Conservation (phyloP, 768 basidiomycete species). For the Asterophora lycoperdoides region DNA sequence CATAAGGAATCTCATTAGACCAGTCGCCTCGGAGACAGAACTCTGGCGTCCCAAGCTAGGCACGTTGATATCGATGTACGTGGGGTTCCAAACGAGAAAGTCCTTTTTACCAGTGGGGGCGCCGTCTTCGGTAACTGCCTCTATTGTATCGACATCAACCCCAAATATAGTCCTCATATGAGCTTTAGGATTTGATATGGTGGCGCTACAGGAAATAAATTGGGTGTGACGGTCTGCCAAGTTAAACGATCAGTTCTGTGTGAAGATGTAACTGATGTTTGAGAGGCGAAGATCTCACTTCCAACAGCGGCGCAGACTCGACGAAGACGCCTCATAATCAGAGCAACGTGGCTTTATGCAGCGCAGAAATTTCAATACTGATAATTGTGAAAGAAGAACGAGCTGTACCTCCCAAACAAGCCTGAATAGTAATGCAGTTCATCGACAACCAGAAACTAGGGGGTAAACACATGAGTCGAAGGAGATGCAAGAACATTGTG, state of each 20-base stretch:
- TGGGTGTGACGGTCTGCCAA: slow-evolving; percentile 46
- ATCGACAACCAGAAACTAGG: slow-evolving; percentile 69
- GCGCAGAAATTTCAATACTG: not conserved
- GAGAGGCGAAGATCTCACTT: slow-evolving; percentile 45
- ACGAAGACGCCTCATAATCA: slow-evolving; percentile 71
- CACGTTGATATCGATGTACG: slow-evolving; percentile 50
- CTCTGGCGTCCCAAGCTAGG: slow-evolving; percentile 51
- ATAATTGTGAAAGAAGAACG: not conserved
- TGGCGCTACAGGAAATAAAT: slow-evolving; percentile 88
- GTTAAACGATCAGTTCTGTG: not conserved
- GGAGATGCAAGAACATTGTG: not conserved
- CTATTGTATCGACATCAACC: slow-evolving; percentile 54
- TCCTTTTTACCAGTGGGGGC: slow-evolving; percentile 80
- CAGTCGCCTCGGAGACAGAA: slow-evolving; percentile 63
- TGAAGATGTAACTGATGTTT: not conserved
- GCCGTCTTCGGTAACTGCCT: slow-evolving; percentile 73
- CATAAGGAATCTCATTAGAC: slow-evolving; percentile 78
- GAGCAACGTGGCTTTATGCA: slow-evolving; percentile 65
- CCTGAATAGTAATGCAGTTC: slow-evolving; percentile 87
- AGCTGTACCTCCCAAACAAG: slow-evolving; percentile 65
- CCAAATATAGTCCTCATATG: slow-evolving; percentile 81
- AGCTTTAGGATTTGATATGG: slow-evolving; percentile 67
- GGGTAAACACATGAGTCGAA: not conserved
- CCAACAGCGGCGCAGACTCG: slow-evolving; percentile 74
- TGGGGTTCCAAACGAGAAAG: slow-evolving; percentile 74